phyloP scores from a whole-genome alignment of 2,329 filamentous ascomycete species.

The Dactylonectria macrodidyma region DNA sequence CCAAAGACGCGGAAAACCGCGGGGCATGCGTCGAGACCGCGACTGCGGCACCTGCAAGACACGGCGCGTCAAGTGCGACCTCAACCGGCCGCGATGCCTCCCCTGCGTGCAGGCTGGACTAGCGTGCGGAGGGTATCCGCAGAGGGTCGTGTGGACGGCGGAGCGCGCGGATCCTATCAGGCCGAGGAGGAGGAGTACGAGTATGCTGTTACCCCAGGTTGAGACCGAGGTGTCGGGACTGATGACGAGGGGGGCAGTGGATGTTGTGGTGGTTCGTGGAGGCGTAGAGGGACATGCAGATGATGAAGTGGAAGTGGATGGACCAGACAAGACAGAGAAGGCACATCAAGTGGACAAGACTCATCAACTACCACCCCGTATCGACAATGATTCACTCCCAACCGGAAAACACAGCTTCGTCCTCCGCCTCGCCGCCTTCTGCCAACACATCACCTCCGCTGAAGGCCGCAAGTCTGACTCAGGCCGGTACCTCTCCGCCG shows the following conservation, averaged over 20 bases:
- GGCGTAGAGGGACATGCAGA: too few species aligned
- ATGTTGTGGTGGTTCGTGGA: too few species aligned
- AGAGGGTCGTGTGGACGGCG: conserved; percentile 50
- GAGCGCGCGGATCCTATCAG: conserved; percentile 16
- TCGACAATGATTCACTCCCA: conserved; percentile 15
- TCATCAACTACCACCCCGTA: background rate
- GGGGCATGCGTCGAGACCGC: conserved; percentile 49
- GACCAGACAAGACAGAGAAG: background rate
- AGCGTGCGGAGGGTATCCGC: conserved; percentile 50
- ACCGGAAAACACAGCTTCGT: conserved; percentile 42
- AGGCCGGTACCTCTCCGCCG: conserved; percentile 31
- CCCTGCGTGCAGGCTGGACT: conserved; percentile 49
- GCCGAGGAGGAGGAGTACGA: background rate
- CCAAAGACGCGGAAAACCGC: conserved; percentile 44
- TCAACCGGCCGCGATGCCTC: conserved; percentile 47
- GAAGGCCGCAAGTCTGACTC: conserved; percentile 17
- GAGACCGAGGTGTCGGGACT: background rate
- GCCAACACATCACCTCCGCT: conserved; percentile 44
- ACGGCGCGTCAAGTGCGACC: conserved; percentile 47
- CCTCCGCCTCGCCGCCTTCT: conserved; percentile 41
- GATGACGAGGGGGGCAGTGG: too few species aligned
- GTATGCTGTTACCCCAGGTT: background rate
- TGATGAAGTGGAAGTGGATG: background rate
- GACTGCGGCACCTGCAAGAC: conserved; percentile 47
- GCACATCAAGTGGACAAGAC: background rate